Conservation (phyloP, 1,139 yeast genomes). For the Lodderomyces oxycetoniae region DNA sequence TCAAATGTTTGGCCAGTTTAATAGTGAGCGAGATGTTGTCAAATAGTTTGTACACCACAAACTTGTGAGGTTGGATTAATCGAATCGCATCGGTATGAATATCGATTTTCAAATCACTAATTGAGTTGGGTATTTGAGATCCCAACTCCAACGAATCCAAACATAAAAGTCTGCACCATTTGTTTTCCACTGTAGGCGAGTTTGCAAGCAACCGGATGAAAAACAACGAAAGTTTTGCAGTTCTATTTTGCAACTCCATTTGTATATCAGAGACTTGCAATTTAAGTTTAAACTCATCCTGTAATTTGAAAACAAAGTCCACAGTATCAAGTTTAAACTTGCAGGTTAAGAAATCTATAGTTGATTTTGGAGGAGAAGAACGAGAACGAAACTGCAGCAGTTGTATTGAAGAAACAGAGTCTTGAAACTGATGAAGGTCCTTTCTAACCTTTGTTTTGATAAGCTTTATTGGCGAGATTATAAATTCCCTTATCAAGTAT, state of each 20-base stretch:
- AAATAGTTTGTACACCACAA: slow-evolving; percentile 56
- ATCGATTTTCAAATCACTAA: slow-evolving; percentile 11
- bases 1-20: slow-evolving; percentile 53
- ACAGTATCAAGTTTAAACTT: slow-evolving; percentile 21
- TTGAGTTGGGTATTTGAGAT: slow-evolving; percentile 9
- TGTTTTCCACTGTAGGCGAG: slow-evolving; percentile 44
- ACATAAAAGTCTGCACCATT: slow-evolving; percentile 51
- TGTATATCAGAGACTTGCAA: slow-evolving; percentile 36
- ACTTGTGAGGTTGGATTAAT: slow-evolving; percentile 45
- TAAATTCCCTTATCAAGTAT: slow-evolving; percentile 46
- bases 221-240: slow-evolving; percentile 23
- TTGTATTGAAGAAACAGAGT: background rate
- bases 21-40: slow-evolving; percentile 54
- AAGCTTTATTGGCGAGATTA: slow-evolving; percentile 32
- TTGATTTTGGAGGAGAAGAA: slow-evolving; percentile 2
- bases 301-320: slow-evolving; percentile 28
- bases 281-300: slow-evolving; percentile 46
- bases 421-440: slow-evolving; percentile 12
- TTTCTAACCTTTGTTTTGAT: slow-evolving; percentile 22
- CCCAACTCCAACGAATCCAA: slow-evolving; percentile 31
- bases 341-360: slow-evolving; percentile 15
- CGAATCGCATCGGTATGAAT: slow-evolving; percentile 27
- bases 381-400: background rate
- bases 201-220: slow-evolving; percentile 49
- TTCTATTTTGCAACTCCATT: slow-evolving; percentile 17